Evolutionary conservation across 73 alveolate species (phyloP).

Genomic region (Tetrahymena malaccensis): DNA sequence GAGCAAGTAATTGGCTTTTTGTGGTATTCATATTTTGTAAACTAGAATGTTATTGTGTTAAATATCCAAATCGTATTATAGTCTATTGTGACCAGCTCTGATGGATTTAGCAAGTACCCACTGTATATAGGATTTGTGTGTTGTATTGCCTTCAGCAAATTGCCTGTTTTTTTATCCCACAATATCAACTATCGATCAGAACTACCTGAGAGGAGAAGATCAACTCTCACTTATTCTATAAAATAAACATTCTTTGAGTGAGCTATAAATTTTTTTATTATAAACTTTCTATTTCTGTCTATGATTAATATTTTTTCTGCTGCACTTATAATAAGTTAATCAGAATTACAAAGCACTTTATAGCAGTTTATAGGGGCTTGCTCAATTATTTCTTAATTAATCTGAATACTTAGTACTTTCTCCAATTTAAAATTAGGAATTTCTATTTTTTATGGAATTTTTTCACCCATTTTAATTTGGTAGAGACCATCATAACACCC

Average conservation of each 20-base stretch:
- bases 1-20: background rate
- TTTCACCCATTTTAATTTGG: background rate
- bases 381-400: background rate
- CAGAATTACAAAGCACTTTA: background rate
- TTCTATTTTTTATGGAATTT: background rate
- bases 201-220: background rate
- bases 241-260: background rate
- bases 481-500: background rate
- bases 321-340: background rate
- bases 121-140: background rate
- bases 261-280: background rate
- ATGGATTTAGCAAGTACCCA: background rate
- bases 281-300: background rate
- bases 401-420: background rate
- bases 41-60: background rate
- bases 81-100: background rate
- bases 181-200: background rate
- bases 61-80: background rate
- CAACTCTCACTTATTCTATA: background rate
- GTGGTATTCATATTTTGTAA: background rate
- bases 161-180: background rate
- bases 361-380: background rate
- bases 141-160: background rate
- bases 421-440: background rate
- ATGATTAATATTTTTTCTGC: background rate